phyloP scores from a whole-genome alignment of 768 basidiomycete species.

The Leccinum imitatum region DNA sequence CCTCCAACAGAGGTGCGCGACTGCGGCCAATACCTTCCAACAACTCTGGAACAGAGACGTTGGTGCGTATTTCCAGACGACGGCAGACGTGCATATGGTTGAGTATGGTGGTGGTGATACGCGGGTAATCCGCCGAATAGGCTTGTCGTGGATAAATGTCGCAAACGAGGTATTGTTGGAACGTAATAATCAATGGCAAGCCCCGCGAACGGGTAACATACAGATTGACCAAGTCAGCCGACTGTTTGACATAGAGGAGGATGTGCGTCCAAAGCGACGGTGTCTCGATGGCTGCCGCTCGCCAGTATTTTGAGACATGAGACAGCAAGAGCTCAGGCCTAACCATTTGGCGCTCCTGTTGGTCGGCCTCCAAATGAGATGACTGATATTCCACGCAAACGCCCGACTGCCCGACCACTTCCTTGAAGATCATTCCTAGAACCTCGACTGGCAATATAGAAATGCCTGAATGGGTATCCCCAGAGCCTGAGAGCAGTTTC shows the following conservation, averaged over 20 bases:
- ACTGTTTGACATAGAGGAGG: slow-evolving; percentile 27
- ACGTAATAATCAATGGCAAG: slow-evolving; percentile 21
- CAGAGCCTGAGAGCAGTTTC: slow-evolving; percentile 5
- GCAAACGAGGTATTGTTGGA: slow-evolving; percentile 24
- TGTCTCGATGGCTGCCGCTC: slow-evolving; percentile 36
- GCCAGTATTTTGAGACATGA: slow-evolving; percentile 44
- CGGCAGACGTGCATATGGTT: slow-evolving; percentile 27
- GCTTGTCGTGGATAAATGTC: slow-evolving; percentile 20
- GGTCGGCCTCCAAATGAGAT: slow-evolving; percentile 2
- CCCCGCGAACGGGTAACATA: slow-evolving; percentile 30
- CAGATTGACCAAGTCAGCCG: slow-evolving; percentile 25
- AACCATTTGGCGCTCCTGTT: slow-evolving; percentile 8
- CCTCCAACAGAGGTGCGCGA: slow-evolving; percentile 26
- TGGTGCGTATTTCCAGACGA: slow-evolving; percentile 27
- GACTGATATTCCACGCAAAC: slow-evolving; percentile 1
- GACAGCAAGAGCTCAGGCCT: slow-evolving; percentile 37
- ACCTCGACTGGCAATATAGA: slow-evolving; percentile 29
- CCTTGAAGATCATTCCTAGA: slow-evolving; percentile 27
- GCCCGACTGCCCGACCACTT: slow-evolving; percentile 13
- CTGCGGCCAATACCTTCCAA: slow-evolving; percentile 22
- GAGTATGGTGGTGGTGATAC: slow-evolving; percentile 26
- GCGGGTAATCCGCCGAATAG: slow-evolving; percentile 22
- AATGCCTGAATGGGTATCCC: slow-evolving; percentile 2
- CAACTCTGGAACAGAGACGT: slow-evolving; percentile 25
- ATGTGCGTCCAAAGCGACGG: slow-evolving; percentile 42